A percentile compares a stretch with the other conserved stretches of the same genome.
Evolutionary conservation across 192 early-diverging fungal species (phyloP).

Genomic region (Umbelopsis isabellina): DNA sequence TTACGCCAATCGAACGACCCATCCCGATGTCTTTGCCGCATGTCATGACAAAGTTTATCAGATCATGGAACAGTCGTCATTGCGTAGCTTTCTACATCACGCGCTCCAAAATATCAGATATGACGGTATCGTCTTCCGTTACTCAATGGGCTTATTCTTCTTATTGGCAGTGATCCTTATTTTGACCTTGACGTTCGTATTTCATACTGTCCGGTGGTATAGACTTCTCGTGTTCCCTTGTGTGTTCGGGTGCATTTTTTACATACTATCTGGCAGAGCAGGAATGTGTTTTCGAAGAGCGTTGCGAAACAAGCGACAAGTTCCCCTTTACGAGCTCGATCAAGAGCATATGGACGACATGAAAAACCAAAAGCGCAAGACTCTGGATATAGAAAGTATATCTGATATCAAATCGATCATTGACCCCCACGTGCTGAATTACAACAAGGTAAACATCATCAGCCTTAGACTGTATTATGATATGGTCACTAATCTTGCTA

Average conservation of each 20-base stretch:
- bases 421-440: conserved; percentile 27
- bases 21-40: conserved; percentile 25
- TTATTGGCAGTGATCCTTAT: conserved; percentile 21
- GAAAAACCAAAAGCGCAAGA: conserved; percentile 18
- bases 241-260: conserved; percentile 23
- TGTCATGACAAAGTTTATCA: conserved; percentile 20
- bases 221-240: conserved; percentile 28
- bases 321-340: conserved; percentile 30
- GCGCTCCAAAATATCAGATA: conserved; percentile 36
- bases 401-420: conserved; percentile 21
- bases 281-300: conserved; percentile 34
- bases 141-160: conserved; percentile 17
- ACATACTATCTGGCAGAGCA: conserved; percentile 28
- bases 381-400: conserved; percentile 19
- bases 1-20: conserved; percentile 29
- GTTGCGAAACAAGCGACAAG: conserved; percentile 20
- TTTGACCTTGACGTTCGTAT: conserved; percentile 20
- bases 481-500: not conserved
- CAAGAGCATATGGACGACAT: conserved; percentile 10
- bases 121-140: conserved; percentile 29
- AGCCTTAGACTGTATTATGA: not conserved
- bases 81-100: conserved; percentile 26
- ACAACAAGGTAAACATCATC: conserved; percentile 25
- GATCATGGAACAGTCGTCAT: conserved; percentile 27
- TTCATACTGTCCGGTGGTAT: conserved; percentile 33